Base-by-base conservation (phyloP, 805 yeast species). In the Myxozyma vanderwaltii region DNA sequence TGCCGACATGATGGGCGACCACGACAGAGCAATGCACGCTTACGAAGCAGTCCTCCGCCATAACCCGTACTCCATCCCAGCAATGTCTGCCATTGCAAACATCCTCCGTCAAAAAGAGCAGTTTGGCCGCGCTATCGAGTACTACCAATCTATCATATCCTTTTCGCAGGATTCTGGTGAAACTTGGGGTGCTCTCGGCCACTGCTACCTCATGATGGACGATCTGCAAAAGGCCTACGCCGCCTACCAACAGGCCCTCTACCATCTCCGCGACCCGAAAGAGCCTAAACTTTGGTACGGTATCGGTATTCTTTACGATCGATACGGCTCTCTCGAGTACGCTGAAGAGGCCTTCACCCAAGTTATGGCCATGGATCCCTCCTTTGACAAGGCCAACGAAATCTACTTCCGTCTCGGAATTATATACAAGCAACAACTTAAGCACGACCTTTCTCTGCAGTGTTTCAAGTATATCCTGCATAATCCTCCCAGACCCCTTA, bases 231-330 rank as follows among this genome's bases (percentile, higher is more conserved):
- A 96, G 68, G 97, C 97, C 6, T 94, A 94, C 72, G 87, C 91
- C 46, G 96, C 98, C 2, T 94, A 94, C 76, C 99, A 94, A 76
- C 91, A 95, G 71, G 98, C 98, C 2, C 78, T 94, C 50, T 88
- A 89, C 74, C 94, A 90, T 72, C 76, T 91, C 71, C 89, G 88
- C 64, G 92, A 94, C 70, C 95, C 97, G 48, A 89, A 90, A 67
- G 97, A 91, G 55, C 98, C 98, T 57, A 91, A 91, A 72, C 81
- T 94, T 67, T 94, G 99, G 99, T 97, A 94, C 74, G 99, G 99
- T 0, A 92, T 94, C 65, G 99, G 99, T 36, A 94, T 94, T 59
- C 79, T 94, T 61, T 94, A 94, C 73, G 99, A 94, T 74, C 80
- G 99, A 54, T 94, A 94, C 73, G 99, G 98, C 27, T 88, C 96